A percentile compares a stretch with the other conserved stretches of the same genome.
phyloP scores from a whole-genome alignment of 352 stramenopile species.

The Aphanomyces stellatus region DNA sequence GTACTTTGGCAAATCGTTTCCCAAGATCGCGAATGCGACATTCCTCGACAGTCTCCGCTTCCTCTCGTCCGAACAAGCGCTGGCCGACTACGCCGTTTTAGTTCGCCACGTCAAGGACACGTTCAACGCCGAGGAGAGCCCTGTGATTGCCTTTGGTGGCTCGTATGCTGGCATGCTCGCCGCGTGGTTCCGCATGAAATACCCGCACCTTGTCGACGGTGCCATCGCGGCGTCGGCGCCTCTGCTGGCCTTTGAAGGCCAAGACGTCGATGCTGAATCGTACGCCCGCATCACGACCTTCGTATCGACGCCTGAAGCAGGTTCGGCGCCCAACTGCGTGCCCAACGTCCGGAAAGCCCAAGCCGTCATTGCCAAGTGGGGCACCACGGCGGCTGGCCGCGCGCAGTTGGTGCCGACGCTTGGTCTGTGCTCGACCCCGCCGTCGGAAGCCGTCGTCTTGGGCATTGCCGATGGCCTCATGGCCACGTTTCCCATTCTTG shows the following conservation, averaged over 20 bases:
- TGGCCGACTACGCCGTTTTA: constrained; percentile 82
- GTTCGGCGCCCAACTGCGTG: constrained; percentile 57
- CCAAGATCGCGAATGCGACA: constrained; percentile 31
- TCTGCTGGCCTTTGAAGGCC: constrained; percentile 61
- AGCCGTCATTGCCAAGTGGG: constrained; percentile 39
- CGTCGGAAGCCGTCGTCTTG: constrained; percentile 35
- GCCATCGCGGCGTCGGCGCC: constrained; percentile 89
- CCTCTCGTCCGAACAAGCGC: constrained; percentile 75
- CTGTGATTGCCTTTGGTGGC: constrained; percentile 88
- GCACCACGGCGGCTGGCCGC: constrained; percentile 38
- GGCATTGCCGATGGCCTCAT: constrained; percentile 52
- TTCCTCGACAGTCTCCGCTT: constrained; percentile 63
- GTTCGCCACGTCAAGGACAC: constrained; percentile 40
- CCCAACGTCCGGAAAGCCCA: constrained; percentile 70
- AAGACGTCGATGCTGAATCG: constrained; percentile 57
- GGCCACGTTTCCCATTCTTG: constrained; percentile 85
- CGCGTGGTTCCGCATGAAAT: constrained; percentile 89
- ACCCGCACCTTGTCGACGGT: constrained; percentile 84
- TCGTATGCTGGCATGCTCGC: constrained; percentile 92
- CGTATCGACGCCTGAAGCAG: constrained; percentile 56
- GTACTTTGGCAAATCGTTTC: constrained; percentile 92
- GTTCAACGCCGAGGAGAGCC: constrained; percentile 32
- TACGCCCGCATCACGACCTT: constrained; percentile 49
- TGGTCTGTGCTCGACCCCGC: constrained; percentile 39
- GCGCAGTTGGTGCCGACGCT: constrained; percentile 34